A percentile compares a stretch with the other conserved stretches of the same genome.
These are phyloP conservation scores for Trichoderma virens DNA, from an alignment of 495 filamentous ascomycete genomes.

Conservation along the genomic window DNA sequence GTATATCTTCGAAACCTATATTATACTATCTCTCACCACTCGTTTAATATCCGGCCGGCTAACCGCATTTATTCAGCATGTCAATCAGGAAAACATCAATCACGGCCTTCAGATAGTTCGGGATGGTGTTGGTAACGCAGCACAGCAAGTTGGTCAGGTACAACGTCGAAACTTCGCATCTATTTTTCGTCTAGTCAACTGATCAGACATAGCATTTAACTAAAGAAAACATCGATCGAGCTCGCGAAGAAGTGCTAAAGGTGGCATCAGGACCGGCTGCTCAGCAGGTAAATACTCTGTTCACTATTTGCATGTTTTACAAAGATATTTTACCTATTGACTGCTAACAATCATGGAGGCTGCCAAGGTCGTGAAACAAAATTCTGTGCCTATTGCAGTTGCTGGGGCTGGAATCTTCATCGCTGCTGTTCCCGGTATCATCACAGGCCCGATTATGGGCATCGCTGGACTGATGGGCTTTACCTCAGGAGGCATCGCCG, in stretches of 20 bases:
- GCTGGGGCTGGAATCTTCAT: neutral
- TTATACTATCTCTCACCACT: too few species aligned
- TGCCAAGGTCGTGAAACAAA: neutral
- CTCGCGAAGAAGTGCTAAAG: neutral
- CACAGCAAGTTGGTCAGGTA: neutral
- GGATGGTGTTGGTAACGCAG: neutral
- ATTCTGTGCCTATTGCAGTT: neutral
- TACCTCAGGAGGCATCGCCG: neutral
- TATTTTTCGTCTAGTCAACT: too few species aligned
- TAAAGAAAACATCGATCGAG: too few species aligned
- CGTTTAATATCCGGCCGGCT: neutral
- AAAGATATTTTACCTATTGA: neutral
- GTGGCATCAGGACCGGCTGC: too few species aligned
- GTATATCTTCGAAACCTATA: too few species aligned
- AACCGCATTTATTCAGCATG: neutral
- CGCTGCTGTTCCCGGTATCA: neutral
- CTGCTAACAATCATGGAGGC: neutral
- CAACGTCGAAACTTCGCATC: too few species aligned
- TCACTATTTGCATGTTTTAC: too few species aligned
- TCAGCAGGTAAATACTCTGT: too few species aligned
- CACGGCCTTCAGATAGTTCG: neutral
- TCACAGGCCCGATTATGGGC: neutral
- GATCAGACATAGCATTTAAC: too few species aligned
- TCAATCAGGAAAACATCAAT: neutral
- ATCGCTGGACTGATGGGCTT: neutral